Percentiles rank a stretch among this genome's conserved stretches.
Evolutionary conservation across 139 green algal species (phyloP).

Genomic region (Eudorina sp.): DNA sequence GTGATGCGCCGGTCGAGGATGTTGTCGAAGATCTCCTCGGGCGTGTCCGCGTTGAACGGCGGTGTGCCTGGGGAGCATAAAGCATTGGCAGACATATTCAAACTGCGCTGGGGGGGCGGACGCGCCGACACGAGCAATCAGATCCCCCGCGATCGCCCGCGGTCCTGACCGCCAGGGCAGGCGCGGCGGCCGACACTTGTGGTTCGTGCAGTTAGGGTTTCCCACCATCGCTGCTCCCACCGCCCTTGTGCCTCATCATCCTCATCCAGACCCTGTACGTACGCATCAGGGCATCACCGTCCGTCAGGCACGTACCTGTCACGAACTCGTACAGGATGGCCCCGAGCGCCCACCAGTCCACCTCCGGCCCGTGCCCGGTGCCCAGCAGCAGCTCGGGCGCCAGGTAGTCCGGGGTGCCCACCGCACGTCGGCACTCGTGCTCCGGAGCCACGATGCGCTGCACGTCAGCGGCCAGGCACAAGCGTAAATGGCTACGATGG

Average conservation of each 20-base stretch:
- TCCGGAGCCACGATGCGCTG: slow-evolving; percentile 58
- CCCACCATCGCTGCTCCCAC: too few relatives aligned
- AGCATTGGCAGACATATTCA: too few relatives aligned
- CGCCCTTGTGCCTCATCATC: too few relatives aligned
- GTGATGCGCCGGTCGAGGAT: slow-evolving; percentile 87
- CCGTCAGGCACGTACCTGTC: slow-evolving; percentile 66
- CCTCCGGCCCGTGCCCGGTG: slow-evolving; percentile 78
- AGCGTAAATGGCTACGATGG: not conserved
- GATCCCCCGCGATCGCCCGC: too few relatives aligned
- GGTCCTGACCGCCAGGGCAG: too few relatives aligned
- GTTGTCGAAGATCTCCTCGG: slow-evolving; percentile 95
- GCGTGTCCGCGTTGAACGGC: slow-evolving; percentile 91
- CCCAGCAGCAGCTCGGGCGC: slow-evolving; percentile 92
- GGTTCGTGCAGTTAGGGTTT: too few relatives aligned
- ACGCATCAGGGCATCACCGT: too few relatives aligned
- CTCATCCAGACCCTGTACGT: too few relatives aligned
- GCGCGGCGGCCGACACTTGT: too few relatives aligned
- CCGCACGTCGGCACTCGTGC: slow-evolving; percentile 63
- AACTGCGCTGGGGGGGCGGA: too few relatives aligned
- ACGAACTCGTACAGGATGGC: slow-evolving; percentile 93
- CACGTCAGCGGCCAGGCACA: not conserved
- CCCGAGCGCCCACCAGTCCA: slow-evolving; percentile 95
- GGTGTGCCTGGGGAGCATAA: slow-evolving; percentile 70
- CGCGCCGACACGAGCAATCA: too few relatives aligned
- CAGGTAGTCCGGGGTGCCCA: slow-evolving; percentile 97